phyloP scores from a whole-genome alignment of 2,329 filamentous ascomycete species.

The Microcera coccophila region DNA sequence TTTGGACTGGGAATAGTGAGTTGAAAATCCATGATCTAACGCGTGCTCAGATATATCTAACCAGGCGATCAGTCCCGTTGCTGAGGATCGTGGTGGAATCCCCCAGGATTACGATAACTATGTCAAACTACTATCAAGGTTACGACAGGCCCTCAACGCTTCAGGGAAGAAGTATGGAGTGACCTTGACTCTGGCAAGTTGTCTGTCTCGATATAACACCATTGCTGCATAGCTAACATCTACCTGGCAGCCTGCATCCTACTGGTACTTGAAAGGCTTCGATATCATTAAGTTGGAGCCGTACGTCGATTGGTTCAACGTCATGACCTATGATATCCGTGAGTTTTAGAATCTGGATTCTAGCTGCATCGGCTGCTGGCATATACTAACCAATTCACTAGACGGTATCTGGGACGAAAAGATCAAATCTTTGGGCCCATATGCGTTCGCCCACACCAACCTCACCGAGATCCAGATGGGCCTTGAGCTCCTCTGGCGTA shows the following conservation, averaged over 20 bases:
- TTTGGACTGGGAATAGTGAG: constrained; percentile 28
- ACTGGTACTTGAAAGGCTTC: constrained; percentile 15
- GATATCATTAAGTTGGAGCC: constrained; percentile 11
- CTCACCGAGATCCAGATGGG: constrained; percentile 43
- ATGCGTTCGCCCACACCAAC: constrained; percentile 42
- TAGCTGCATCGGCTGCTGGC: too few relatives aligned
- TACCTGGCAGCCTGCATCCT: constrained; percentile 1
- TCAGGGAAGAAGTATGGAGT: neutral
- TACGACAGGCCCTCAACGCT: neutral
- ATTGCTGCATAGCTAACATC: neutral
- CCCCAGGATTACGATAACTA: neutral
- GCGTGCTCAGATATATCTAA: too few relatives aligned
- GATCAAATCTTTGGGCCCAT: constrained; percentile 27
- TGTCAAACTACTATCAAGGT: neutral
- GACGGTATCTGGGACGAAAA: constrained; percentile 39
- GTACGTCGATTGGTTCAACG: constrained; percentile 39
- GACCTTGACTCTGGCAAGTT: neutral
- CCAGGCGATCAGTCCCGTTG: too few relatives aligned
- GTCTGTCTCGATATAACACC: too few relatives aligned
- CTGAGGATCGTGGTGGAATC: too few relatives aligned
- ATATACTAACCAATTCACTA: too few relatives aligned
- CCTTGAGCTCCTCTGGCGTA: constrained; percentile 47
- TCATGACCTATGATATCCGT: constrained; percentile 44
- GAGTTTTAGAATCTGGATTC: too few relatives aligned
- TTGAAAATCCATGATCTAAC: too few relatives aligned